Base-by-base conservation (phyloP, 768 basidiomycete genomes). In the Tricholoma matsutake region DNA sequence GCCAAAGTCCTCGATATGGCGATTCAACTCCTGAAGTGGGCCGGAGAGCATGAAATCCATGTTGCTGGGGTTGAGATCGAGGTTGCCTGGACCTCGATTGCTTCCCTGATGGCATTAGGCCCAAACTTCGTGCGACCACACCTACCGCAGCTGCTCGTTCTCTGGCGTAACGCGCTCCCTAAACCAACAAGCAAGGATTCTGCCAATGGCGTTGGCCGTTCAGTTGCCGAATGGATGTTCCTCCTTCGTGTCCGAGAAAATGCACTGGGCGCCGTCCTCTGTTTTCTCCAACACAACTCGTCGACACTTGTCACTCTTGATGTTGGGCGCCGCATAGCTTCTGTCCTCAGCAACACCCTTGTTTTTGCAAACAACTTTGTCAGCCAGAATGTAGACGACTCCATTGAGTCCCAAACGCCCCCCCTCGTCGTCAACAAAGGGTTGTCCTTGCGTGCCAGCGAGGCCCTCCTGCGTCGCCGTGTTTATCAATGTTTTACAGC, bases 131-230 rank as follows among this genome's bases (percentile, higher is more conserved):
- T 98, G 56, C 87, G 93, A 16, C 85, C 94, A 0, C 95, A 99
- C 71, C 83, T 98, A 1, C 91, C 96, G 0, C 96, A 98, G 66
- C 80, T 98, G 16, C 83, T 98, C 41, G 94, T 98, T 0, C 83
- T 99, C 3, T 99, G 97, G 97, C 82, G 97, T 32, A 99, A 99
- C 66, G 95, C 96, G 1, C 80, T 99, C 0, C 95, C 97, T 1
- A 99, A 98, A 73, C 89, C 94, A 0, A 95, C 93, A 0, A 89
- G 83, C 67, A 97, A 97, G 72, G 96, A 98, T 67, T 78, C 86
- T 0, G 74, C 79, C 0, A 76, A 76, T 13, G 82, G 79, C 14
- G 80, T 81, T 4, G 86, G 86, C 16, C 79, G 95, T 31, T 84
- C 86, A 28, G 78, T 83, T 20, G 77, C 83, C 0, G 97, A 98